These are phyloP conservation scores for Coemansia sp. DNA, from an alignment of 192 early-diverging fungal genomes.

Conservation along the genomic window DNA sequence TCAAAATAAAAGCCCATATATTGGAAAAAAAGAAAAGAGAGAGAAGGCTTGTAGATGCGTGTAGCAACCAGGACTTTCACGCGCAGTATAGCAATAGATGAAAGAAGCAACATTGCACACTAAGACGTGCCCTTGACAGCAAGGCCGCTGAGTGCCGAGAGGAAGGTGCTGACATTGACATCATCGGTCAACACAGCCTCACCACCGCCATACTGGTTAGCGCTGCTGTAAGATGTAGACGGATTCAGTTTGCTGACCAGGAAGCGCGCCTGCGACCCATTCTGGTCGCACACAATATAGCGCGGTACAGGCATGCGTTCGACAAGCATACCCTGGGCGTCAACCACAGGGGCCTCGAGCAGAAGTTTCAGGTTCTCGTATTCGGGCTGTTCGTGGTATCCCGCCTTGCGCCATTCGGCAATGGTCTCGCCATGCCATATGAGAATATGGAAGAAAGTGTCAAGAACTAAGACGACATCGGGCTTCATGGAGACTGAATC, in stretches of 20 bases:
- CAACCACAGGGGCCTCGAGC: constrained; percentile 85
- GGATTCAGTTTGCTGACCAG: constrained; percentile 97
- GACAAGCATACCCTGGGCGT: constrained; percentile 87
- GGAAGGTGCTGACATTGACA: constrained; percentile 96
- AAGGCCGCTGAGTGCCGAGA: constrained; percentile 72
- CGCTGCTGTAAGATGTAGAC: constrained; percentile 87
- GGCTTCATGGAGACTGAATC: constrained; percentile 99
- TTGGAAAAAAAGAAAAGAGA: not conserved
- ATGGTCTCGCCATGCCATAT: constrained; percentile 99
- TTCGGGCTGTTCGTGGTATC: constrained; percentile 91
- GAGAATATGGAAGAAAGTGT: constrained; percentile 99
- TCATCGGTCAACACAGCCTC: constrained; percentile 97
- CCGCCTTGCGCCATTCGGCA: constrained; percentile 93
- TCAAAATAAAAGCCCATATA: not conserved
- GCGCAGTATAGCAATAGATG: not conserved
- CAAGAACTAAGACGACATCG: constrained; percentile 87
- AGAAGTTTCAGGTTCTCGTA: constrained; percentile 94
- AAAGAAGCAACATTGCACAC: not conserved
- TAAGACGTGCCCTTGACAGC: constrained; percentile 53
- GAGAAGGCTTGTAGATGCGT: too few relatives aligned
- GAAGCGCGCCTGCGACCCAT: constrained; percentile 98
- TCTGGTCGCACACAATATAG: constrained; percentile 96
- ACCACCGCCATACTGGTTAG: constrained; percentile 76
- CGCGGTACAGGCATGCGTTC: constrained; percentile 98
- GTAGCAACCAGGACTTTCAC: too few relatives aligned